Base-by-base conservation (phyloP, 2,329 filamentous ascomycete genomes). In the Trichoderma sp. region DNA sequence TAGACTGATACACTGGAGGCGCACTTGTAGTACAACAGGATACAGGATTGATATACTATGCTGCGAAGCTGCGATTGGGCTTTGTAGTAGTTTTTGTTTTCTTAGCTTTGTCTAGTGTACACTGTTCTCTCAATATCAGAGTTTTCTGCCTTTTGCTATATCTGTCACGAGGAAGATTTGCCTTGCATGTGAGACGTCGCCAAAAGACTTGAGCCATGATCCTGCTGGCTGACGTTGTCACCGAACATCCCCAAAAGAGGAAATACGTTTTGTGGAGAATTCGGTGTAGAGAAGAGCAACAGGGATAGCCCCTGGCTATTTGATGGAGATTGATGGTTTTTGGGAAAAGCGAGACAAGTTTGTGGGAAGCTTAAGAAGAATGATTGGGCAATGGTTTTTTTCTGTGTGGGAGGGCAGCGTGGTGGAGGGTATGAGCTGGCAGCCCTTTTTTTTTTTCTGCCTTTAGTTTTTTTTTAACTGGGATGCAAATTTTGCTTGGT, bases 1-100 rank as follows among this genome's bases (percentile, higher is more conserved):
- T 63, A 63, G 59, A 63, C 43, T 63, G 59, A 63, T 51, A 39
- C 14, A 32, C 46, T 63, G 59, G 59, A 63, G 59, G 46, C 52
- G 59, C 59, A 63, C 59, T 52, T 52, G 59, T 37, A 30, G 59
- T 6, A 61, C 51, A 16, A 60, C 51, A 46, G 64, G 52, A 46
- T 39, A 58, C 52, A n/a, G 37, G 21, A 43, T 30, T 30, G 58
- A 60, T 37, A 60, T 8, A 63, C 30, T n/a, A 46, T 37, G 61
- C 21, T 43, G 14, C 16, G 37, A 24, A 18, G 58, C 16, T 21
- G 4, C 28, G 3, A 21, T n/a, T 55, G 10, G 26, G 7, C 37
- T 58, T 54, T 54, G 26, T 5, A 37, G 21, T 46, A 24, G 34
- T 46, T 46, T 59, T 59, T 59, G n/a, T 3, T 37, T 28, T 39